These are phyloP conservation scores for Mycocentrospora acerina DNA, from an alignment of 2,329 filamentous ascomycete species.

Conservation along the genomic window DNA sequence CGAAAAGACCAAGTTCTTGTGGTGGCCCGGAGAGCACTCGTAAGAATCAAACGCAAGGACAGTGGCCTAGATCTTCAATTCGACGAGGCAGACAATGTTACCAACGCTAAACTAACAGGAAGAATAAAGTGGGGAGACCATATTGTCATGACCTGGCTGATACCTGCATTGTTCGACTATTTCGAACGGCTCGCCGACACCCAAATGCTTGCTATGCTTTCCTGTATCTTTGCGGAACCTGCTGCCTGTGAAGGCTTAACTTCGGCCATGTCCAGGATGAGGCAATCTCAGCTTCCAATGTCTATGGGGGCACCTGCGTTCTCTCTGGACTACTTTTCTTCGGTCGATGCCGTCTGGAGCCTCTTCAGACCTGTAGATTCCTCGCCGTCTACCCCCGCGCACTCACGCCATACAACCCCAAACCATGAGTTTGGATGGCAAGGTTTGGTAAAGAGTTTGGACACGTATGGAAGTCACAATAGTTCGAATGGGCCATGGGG, in stretches of 20 bases:
- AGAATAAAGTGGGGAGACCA: slow-evolving; percentile 60
- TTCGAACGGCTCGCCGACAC: slow-evolving; percentile 63
- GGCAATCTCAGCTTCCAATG: slow-evolving; percentile 41
- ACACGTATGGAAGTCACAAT: slow-evolving; percentile 50
- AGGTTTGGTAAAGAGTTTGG: slow-evolving; percentile 29
- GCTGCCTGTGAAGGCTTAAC: slow-evolving; percentile 45
- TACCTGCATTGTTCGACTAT: slow-evolving; percentile 59
- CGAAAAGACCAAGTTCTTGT: slow-evolving; percentile 65
- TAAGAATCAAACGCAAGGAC: slow-evolving; percentile 53
- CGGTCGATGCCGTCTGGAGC: slow-evolving; percentile 47
- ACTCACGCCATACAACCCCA: slow-evolving; percentile 35
- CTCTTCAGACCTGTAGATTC: slow-evolving; percentile 42
- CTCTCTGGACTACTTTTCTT: slow-evolving; percentile 51
- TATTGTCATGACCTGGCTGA: slow-evolving; percentile 59
- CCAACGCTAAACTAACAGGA: slow-evolving; percentile 44
- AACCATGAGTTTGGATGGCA: slow-evolving; percentile 35
- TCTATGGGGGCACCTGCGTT: slow-evolving; percentile 48
- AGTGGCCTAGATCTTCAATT: slow-evolving; percentile 52
- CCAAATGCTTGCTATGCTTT: slow-evolving; percentile 67
- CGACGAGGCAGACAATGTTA: slow-evolving; percentile 44
- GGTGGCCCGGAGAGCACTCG: slow-evolving; percentile 64
- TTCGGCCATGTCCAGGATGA: slow-evolving; percentile 39
- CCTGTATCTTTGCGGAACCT: slow-evolving; percentile 59
- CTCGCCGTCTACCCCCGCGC: slow-evolving; percentile 31
- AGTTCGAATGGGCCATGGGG: slow-evolving; percentile 56